These are phyloP conservation scores for Wickerhamomyces hampshirensis DNA, from an alignment of 805 yeast species.

Conservation along the genomic window DNA sequence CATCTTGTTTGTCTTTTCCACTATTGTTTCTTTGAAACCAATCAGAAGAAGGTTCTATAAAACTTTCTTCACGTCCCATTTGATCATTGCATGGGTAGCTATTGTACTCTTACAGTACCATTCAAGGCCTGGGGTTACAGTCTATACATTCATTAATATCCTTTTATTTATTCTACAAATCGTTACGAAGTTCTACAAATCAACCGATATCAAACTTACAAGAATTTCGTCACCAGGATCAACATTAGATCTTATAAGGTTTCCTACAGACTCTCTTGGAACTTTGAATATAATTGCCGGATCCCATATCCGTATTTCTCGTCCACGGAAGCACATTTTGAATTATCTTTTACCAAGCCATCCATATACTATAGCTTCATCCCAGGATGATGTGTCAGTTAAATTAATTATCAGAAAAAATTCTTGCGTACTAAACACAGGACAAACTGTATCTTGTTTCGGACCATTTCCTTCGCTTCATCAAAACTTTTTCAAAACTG, in stretches of 20 bases:
- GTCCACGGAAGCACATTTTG: conserved; percentile 30
- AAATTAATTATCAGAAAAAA: conserved; percentile 42
- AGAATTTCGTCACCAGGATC: conserved; percentile 16
- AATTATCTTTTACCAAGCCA: conserved; percentile 56
- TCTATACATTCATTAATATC: conserved; percentile 27
- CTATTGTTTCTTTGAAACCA: conserved; percentile 42
- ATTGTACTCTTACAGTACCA: conserved; percentile 48
- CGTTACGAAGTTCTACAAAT: conserved; percentile 27
- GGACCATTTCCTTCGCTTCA: conserved; percentile 43
- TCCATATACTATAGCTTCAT: conserved; percentile 59
- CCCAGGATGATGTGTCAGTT: conserved; percentile 33
- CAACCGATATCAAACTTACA: conserved; percentile 12
- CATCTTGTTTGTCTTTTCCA: conserved; percentile 30
- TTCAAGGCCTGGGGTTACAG: conserved; percentile 64
- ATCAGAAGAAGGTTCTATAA: conserved; percentile 47
- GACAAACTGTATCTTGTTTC: conserved; percentile 33
- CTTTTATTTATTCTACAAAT: conserved; percentile 34
- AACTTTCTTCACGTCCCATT: conserved; percentile 54
- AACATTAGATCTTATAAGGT: conserved; percentile 22
- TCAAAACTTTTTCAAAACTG: conserved; percentile 40
- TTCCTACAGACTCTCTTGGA: conserved; percentile 13
- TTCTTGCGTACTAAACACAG: conserved; percentile 29
- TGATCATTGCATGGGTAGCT: conserved; percentile 41
- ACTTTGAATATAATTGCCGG: conserved; percentile 38
- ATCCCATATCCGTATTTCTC: conserved; percentile 51